Evolutionary conservation across 2,329 filamentous ascomycete genomes (phyloP).

Genomic region (Penicillium sumatraense): DNA sequence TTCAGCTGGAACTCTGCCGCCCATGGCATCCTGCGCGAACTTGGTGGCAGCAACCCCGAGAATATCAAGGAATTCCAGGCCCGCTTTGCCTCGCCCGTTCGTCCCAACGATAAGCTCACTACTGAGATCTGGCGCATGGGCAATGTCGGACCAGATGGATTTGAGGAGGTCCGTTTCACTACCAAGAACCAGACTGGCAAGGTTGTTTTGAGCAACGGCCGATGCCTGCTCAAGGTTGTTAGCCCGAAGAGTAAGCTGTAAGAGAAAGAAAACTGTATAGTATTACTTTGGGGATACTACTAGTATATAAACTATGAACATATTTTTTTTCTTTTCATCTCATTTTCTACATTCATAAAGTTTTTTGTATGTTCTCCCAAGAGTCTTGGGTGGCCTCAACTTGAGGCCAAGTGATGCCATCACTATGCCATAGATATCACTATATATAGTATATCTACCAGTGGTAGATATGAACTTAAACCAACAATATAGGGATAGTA

Average conservation of each 20-base stretch:
- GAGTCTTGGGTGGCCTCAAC: too few species aligned
- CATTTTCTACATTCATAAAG: too few species aligned
- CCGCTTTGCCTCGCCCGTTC: slow-evolving; percentile 82
- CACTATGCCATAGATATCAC: too few species aligned
- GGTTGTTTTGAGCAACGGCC: slow-evolving; percentile 84
- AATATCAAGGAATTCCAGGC: slow-evolving; percentile 90
- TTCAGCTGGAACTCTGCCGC: slow-evolving; percentile 83
- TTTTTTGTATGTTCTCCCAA: too few species aligned
- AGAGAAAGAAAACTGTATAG: slow-evolving; percentile 18
- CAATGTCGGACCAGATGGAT: slow-evolving; percentile 58
- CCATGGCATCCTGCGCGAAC: slow-evolving; percentile 71
- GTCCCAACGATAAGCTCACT: slow-evolving; percentile 79
- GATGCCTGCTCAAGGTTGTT: slow-evolving; percentile 73
- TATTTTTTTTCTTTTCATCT: too few species aligned
- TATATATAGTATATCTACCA: too few species aligned
- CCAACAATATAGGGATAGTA: too few species aligned
- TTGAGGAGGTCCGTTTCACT: slow-evolving; percentile 82
- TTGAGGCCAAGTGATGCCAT: too few species aligned
- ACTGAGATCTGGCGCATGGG: slow-evolving; percentile 83
- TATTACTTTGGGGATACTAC: not conserved
- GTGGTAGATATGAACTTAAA: too few species aligned
- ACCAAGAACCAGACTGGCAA: slow-evolving; percentile 80
- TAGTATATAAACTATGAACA: not conserved
- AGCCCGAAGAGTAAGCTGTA: slow-evolving; percentile 68
- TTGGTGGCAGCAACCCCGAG: slow-evolving; percentile 76